Percentiles rank a stretch among this genome's conserved stretches.
phyloP scores from a whole-genome alignment of 352 stramenopile genomes.

The Phytopythium boreale region DNA sequence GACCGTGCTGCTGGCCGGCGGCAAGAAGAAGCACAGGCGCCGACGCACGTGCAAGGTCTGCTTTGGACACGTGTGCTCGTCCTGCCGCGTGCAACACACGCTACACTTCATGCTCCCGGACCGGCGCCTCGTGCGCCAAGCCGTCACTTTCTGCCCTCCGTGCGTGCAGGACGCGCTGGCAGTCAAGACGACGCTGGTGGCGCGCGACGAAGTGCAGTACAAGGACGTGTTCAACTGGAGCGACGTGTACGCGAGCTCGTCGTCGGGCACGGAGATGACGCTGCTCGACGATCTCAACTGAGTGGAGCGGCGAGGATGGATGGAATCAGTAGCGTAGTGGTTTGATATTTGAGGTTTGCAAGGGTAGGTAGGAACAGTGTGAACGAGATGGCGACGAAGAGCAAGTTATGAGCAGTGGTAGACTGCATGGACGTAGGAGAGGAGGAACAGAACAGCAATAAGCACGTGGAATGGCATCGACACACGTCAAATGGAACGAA shows the following conservation, averaged over 20 bases:
- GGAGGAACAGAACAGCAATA: no score
- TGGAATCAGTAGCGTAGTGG: background rate
- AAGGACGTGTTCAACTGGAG: constrained; percentile 25
- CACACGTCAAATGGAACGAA: no score
- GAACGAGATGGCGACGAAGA: background rate
- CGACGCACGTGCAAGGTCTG: constrained; percentile 37
- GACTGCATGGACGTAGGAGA: no score
- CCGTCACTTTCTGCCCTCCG: constrained; percentile 17
- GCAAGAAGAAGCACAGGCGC: constrained; percentile 4
- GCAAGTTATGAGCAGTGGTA: no score
- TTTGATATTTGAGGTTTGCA: constrained; percentile 6
- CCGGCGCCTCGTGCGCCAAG: constrained; percentile 25
- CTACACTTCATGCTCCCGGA: constrained; percentile 29
- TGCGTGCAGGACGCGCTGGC: constrained; percentile 19
- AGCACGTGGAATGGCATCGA: no score
- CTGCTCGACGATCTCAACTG: constrained; percentile 27
- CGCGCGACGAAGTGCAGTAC: constrained; percentile 22
- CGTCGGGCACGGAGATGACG: constrained; percentile 16
- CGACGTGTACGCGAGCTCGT: constrained; percentile 23
- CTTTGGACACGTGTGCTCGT: constrained; percentile 41
- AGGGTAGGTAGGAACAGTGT: constrained; percentile 1
- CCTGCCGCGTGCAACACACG: constrained; percentile 37
- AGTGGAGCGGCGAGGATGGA: constrained; percentile 4
- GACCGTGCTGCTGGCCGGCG: constrained; percentile 5
- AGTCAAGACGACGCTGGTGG: constrained; percentile 22